Evolutionary conservation across 2,329 filamentous ascomycete genomes (phyloP).

Genomic region (Pseudocercospora ulei): DNA sequence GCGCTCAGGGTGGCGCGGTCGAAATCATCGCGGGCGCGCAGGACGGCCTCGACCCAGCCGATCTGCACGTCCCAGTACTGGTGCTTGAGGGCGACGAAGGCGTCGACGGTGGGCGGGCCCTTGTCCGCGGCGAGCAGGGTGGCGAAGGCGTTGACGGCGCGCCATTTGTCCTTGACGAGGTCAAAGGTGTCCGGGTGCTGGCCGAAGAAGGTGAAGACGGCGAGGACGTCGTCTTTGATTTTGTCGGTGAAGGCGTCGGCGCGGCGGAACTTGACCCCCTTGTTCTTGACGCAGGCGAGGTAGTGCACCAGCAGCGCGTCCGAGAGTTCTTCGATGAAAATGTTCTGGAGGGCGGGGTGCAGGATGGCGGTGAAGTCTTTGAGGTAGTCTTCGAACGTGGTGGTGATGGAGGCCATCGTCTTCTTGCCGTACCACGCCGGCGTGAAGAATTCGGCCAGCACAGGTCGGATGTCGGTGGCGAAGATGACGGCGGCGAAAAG

Average conservation of each 20-base stretch:
- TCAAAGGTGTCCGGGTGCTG: constrained; percentile 56
- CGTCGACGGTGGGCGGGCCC: constrained; percentile 59
- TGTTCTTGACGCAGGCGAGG: constrained; percentile 75
- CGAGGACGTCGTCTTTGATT: constrained; percentile 83
- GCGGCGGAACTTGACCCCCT: constrained; percentile 76
- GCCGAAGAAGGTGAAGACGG: constrained; percentile 82
- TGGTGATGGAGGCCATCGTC: constrained; percentile 85
- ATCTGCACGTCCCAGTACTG: constrained; percentile 91
- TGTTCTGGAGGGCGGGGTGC: constrained; percentile 77
- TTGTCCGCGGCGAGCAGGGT: constrained; percentile 66
- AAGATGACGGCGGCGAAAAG: constrained; percentile 84
- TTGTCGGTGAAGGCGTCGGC: constrained; percentile 83
- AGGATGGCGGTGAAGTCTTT: constrained; percentile 70
- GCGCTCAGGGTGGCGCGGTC: constrained; percentile 79
- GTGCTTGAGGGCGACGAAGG: constrained; percentile 73
- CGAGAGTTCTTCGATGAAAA: constrained; percentile 85
- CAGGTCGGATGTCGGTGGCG: constrained; percentile 66
- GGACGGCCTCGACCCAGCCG: constrained; percentile 86
- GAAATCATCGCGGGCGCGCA: constrained; percentile 83
- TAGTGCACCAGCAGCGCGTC: constrained; percentile 85
- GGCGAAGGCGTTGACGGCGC: constrained; percentile 76
- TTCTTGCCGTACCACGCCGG: constrained; percentile 76
- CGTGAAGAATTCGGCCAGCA: constrained; percentile 83
- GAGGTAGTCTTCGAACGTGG: constrained; percentile 92
- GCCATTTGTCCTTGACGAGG: constrained; percentile 82